These are phyloP conservation scores for Puya raimondii DNA, from an alignment of 176 grass and related monocot genomes.

Conservation along the genomic window DNA sequence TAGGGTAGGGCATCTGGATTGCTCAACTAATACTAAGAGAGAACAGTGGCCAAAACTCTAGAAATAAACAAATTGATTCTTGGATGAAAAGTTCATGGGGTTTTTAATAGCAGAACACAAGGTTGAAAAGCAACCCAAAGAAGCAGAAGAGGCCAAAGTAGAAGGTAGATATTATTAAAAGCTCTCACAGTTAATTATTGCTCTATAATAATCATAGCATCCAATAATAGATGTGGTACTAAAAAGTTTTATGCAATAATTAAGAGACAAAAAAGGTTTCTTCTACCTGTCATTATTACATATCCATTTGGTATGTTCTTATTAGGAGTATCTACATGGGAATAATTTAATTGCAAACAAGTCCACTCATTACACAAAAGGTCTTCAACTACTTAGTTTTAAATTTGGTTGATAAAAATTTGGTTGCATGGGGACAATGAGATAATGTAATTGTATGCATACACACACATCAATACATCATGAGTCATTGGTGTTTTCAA, in stretches of 20 bases:
- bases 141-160: not conserved
- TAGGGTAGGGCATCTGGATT: too few species aligned
- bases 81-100: not conserved
- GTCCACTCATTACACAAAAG: not conserved
- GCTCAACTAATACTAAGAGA: not conserved
- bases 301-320: not conserved
- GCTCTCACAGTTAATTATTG: too few species aligned
- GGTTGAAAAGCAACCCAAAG: not conserved
- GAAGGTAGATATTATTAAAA: not conserved
- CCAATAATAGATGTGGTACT: not conserved
- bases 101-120: not conserved
- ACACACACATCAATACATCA: not conserved
- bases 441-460: not conserved
- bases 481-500: not conserved
- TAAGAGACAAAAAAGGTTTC: not conserved
- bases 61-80: not conserved
- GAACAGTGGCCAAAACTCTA: not conserved
- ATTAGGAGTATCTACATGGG: not conserved
- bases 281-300: not conserved
- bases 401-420: not conserved
- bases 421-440: constrained; percentile 1
- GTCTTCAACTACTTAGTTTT: not conserved
- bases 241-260: not conserved
- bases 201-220: not conserved
- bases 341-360: not conserved